These are phyloP conservation scores for Dichomitus squalens DNA, from an alignment of 1,284 basidiomycete genomes.

Conservation along the genomic window DNA sequence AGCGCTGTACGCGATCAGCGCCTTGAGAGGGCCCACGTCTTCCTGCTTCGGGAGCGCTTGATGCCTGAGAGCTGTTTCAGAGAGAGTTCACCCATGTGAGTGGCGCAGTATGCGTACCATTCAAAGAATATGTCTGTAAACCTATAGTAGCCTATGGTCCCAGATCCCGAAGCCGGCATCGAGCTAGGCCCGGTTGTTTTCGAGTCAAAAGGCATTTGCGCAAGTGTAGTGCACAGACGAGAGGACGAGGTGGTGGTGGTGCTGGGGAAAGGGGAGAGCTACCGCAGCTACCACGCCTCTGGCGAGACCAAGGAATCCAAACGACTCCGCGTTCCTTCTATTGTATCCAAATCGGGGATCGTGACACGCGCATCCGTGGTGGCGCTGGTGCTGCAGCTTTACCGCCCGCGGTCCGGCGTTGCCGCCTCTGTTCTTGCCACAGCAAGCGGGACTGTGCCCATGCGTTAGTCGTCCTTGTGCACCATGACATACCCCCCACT, in stretches of 20 bases:
- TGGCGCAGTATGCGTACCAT: slow-evolving; percentile 45
- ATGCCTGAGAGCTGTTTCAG: slow-evolving; percentile 37
- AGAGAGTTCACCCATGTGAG: neutral
- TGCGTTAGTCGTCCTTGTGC: neutral
- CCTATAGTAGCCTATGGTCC: slow-evolving; percentile 63
- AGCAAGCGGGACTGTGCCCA: neutral
- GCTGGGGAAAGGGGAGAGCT: slow-evolving; percentile 3
- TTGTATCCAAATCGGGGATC: slow-evolving; percentile 5
- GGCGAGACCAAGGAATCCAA: slow-evolving; percentile 1
- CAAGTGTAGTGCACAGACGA: neutral
- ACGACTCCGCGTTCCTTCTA: slow-evolving; percentile 14
- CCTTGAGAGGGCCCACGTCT: slow-evolving; percentile 67
- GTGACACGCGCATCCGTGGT: neutral
- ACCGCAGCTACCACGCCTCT: slow-evolving; percentile 16
- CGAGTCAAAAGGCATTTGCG: slow-evolving; percentile 2
- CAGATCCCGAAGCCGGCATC: neutral
- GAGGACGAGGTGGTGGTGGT: neutral
- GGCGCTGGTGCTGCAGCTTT: too few species aligned
- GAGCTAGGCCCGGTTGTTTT: neutral
- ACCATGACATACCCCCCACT: neutral
- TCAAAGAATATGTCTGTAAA: slow-evolving; percentile 80
- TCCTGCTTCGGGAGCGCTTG: slow-evolving; percentile 46
- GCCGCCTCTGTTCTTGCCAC: neutral
- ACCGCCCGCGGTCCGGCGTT: neutral
- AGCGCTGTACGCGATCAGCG: slow-evolving; percentile 64